Percentiles rank a stretch among this genome's conserved stretches.
Evolutionary conservation across 2,329 filamentous ascomycete genomes (phyloP).

Genomic region (Fusarium scirpi): DNA sequence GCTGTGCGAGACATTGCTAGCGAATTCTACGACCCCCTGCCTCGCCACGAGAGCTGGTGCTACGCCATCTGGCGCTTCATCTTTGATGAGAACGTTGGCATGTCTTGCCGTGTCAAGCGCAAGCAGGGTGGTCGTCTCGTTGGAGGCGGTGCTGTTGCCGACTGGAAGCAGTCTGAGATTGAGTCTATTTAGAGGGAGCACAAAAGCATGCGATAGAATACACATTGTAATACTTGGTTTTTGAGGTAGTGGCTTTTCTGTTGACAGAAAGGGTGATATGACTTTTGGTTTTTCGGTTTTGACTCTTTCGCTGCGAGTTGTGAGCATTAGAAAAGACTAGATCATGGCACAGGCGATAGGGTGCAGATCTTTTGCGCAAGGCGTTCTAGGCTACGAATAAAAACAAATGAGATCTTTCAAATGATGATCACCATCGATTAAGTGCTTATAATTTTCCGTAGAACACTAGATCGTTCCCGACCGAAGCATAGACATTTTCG

Average conservation of each 20-base stretch:
- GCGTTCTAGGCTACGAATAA: constrained; percentile 32
- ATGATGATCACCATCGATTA: constrained; percentile 1
- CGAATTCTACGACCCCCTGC: constrained; percentile 92
- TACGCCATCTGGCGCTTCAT: constrained; percentile 97
- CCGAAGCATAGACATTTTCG: neutral
- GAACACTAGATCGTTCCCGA: neutral
- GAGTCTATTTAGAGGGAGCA: constrained; percentile 63
- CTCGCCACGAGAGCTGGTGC: constrained; percentile 89
- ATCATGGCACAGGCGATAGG: constrained; percentile 9
- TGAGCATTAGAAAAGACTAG: neutral
- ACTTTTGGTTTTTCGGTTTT: neutral
- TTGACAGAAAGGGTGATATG: neutral
- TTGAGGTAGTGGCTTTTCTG: neutral
- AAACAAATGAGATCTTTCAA: constrained; percentile 8
- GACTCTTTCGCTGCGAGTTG: neutral
- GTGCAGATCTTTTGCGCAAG: constrained; percentile 25
- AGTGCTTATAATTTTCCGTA: neutral
- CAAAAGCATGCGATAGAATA: constrained; percentile 1
- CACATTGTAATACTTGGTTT: constrained; percentile 12
- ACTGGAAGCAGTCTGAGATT: constrained; percentile 77
- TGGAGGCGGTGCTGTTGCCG: constrained; percentile 58
- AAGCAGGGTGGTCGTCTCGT: constrained; percentile 78
- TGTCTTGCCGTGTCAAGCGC: constrained; percentile 94
- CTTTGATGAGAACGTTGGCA: constrained; percentile 86
- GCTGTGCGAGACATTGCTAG: constrained; percentile 81